Base-by-base conservation (phyloP, 129 eudicot genomes). In the Centrapalus pauciflorus region DNA sequence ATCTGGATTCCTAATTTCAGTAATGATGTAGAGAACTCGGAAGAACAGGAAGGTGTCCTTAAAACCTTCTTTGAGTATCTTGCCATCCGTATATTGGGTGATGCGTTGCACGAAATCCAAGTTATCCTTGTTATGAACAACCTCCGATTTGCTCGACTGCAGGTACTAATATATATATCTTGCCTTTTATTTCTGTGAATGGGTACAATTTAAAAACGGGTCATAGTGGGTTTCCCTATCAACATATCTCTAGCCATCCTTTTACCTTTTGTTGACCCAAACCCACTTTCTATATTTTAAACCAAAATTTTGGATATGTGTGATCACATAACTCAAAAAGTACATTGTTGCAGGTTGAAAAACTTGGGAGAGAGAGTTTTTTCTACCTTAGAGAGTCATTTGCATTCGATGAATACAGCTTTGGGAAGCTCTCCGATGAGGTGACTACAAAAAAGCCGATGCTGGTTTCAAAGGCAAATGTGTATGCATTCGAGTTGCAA, bases 71-170 rank as follows among this genome's bases (percentile, higher is more conserved):
- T 92, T 7, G 83, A 81, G 68, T 74, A 69, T 69, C 80, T 92
- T 54, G 87, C 98, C 17, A 5, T 88, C 26, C 85, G 98, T 23
- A 69, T 88, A 28, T 46, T 92, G 75, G 91, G 79, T 51, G 95
- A 88, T 67, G 61, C 76, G 52, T 75, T 88, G 65, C 29, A 26
- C 20, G 91, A 77, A 14, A 72, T 85, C 35, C 79, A 75, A 64
- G 82, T 92, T 5, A 66, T 92, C 48, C 25, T 88, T 19, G 84
- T 82, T 35, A 92, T 92, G 96, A 92, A 88, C 81, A 92, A 92
- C 61, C 67, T 85, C 30, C 79, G 95, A 21, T 92, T 92, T 61
- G 82, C 98, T n/a, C 88, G 77, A 61, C 72, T 92, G 55, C 96
- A 88, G 98, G 98, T 88, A 83, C 43, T 11, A 21, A 21, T 30